phyloP scores from a whole-genome alignment of 805 yeast genomes.

The Lachancea kluyveri region DNA sequence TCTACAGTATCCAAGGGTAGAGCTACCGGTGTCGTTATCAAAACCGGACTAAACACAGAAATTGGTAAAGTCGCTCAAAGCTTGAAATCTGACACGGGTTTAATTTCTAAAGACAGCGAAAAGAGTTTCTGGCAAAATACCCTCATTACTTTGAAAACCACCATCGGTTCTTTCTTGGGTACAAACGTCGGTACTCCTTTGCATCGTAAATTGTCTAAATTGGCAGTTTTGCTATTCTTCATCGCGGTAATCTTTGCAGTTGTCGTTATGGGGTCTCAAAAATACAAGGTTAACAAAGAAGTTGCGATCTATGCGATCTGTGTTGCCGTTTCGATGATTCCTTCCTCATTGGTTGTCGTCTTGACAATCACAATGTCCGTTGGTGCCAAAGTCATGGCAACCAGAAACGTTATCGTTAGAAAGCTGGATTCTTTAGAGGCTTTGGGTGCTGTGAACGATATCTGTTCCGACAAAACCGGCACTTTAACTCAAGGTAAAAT shows the following conservation, averaged over 20 bases:
- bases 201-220: conserved; percentile 65
- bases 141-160: conserved; percentile 41
- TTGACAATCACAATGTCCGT: conserved; percentile 95
- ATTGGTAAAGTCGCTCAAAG: conserved; percentile 95
- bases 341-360: conserved; percentile 96
- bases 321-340: conserved; percentile 97
- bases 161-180: conserved; percentile 66
- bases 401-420: conserved; percentile 86
- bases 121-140: conserved; percentile 36
- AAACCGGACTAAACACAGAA: conserved; percentile 86
- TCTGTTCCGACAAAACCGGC: conserved; percentile 88
- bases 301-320: conserved; percentile 88
- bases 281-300: conserved; percentile 64
- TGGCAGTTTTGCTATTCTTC: conserved; percentile 65
- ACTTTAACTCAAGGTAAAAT: conserved; percentile 86
- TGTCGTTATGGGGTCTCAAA: conserved; percentile 81
- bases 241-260: conserved; percentile 84
- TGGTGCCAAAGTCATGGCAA: conserved; percentile 95
- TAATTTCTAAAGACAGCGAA: conserved; percentile 33
- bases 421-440: conserved; percentile 93
- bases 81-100: conserved; percentile 32
- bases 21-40: conserved; percentile 86
- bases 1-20: conserved; percentile 93
- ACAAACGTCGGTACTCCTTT: conserved; percentile 76
- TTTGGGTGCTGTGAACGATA: conserved; percentile 87